A percentile compares a stretch with the other conserved stretches of the same genome.
Evolutionary conservation across 495 filamentous ascomycete genomes (phyloP).

Genomic region (Hypoxylon rickii): DNA sequence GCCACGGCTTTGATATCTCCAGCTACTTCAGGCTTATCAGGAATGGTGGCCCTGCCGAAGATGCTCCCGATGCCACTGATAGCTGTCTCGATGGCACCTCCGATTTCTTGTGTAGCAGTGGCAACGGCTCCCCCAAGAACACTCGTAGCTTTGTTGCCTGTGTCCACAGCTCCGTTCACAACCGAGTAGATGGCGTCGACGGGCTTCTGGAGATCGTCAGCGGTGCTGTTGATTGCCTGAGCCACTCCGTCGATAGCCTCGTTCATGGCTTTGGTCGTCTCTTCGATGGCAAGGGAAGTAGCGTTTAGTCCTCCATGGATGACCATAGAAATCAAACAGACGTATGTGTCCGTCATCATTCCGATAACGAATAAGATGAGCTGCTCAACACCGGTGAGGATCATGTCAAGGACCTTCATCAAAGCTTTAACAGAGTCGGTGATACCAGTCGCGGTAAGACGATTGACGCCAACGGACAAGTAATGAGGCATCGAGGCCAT

Average conservation of each 20-base stretch:
- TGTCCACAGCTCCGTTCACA: slow-evolving; percentile 60
- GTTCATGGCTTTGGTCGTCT: slow-evolving; percentile 75
- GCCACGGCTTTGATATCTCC: slow-evolving; percentile 52
- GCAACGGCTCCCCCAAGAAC: slow-evolving; percentile 55
- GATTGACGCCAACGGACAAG: slow-evolving; percentile 84
- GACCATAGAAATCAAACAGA: slow-evolving; percentile 82
- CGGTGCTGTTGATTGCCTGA: slow-evolving; percentile 59
- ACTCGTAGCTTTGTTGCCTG: slow-evolving; percentile 46
- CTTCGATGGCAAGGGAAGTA: slow-evolving; percentile 68
- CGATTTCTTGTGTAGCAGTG: slow-evolving; percentile 49
- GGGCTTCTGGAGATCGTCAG: slow-evolving; percentile 60
- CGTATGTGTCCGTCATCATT: slow-evolving; percentile 83
- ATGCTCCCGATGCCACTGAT: slow-evolving; percentile 40
- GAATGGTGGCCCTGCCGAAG: slow-evolving; percentile 43
- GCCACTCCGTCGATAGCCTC: slow-evolving; percentile 68
- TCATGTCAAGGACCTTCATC: slow-evolving; percentile 73
- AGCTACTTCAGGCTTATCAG: slow-evolving; percentile 61
- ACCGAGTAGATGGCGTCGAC: slow-evolving; percentile 64
- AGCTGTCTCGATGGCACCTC: slow-evolving; percentile 55
- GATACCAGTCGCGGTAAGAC: slow-evolving; percentile 75
- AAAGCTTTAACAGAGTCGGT: slow-evolving; percentile 77
- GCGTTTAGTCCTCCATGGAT: slow-evolving; percentile 76
- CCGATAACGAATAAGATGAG: slow-evolving; percentile 89
- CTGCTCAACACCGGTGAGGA: slow-evolving; percentile 81
- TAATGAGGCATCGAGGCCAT: slow-evolving; percentile 99